These are phyloP conservation scores for Saturnispora mendoncae DNA, from an alignment of 805 yeast genomes.

Conservation along the genomic window DNA sequence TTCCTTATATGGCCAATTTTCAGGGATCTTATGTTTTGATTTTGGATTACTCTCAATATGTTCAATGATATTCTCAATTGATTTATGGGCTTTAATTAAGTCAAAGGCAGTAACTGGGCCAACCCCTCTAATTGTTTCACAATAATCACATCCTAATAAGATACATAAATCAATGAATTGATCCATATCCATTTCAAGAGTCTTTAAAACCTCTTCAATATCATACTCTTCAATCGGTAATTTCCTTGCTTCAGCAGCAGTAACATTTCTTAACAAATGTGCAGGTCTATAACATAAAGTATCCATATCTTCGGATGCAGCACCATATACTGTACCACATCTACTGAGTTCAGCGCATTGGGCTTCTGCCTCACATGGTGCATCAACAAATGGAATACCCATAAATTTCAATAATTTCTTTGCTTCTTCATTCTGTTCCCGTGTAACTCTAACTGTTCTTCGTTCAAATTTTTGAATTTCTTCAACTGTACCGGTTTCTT, in stretches of 20 bases:
- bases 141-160: slow-evolving; percentile 91
- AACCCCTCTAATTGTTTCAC: slow-evolving; percentile 89
- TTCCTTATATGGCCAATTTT: slow-evolving; percentile 86
- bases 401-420: slow-evolving; percentile 67
- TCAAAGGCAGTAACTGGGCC: slow-evolving; percentile 95
- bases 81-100: slow-evolving; percentile 74
- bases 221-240: slow-evolving; percentile 83
- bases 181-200: slow-evolving; percentile 59
- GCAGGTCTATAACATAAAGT: slow-evolving; percentile 90
- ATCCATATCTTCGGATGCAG: slow-evolving; percentile 99
- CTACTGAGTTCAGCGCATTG: slow-evolving; percentile 92
- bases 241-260: slow-evolving; percentile 90
- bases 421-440: slow-evolving; percentile 92
- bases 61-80: slow-evolving; percentile 70
- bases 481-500: slow-evolving; percentile 73
- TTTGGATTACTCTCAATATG: slow-evolving; percentile 47
- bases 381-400: slow-evolving; percentile 93
- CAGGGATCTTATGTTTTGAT: slow-evolving; percentile 77
- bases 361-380: slow-evolving; percentile 98
- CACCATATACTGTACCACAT: slow-evolving; percentile 88
- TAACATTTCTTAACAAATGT: slow-evolving; percentile 72
- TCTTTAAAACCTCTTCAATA: slow-evolving; percentile 59
- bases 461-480: slow-evolving; percentile 71
- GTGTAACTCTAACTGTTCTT: slow-evolving; percentile 80
- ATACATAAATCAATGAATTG: slow-evolving; percentile 90